Percentiles rank a stretch among this genome's conserved stretches.
phyloP scores from a whole-genome alignment of 2,329 filamentous ascomycete genomes.

The Salinomyces thailandicus region DNA sequence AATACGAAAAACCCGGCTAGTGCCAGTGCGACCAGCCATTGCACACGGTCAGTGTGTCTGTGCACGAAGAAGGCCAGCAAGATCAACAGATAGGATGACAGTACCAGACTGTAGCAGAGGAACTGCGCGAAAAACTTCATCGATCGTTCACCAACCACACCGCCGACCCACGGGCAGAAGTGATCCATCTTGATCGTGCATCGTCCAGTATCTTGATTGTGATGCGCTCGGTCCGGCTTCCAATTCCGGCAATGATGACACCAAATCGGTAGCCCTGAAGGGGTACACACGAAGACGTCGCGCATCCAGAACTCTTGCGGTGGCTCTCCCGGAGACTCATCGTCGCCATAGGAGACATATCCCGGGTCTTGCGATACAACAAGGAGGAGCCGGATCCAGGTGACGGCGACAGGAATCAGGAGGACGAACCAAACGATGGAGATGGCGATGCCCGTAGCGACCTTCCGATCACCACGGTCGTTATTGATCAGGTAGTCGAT shows the following conservation, averaged over 20 bases:
- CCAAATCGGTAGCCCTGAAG: constrained; percentile 75
- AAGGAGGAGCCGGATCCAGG: constrained; percentile 62
- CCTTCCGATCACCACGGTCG: constrained; percentile 29
- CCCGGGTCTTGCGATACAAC: constrained; percentile 62
- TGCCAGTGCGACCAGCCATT: constrained; percentile 56
- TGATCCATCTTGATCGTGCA: constrained; percentile 83
- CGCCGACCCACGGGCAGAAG: constrained; percentile 88
- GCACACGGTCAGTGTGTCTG: constrained; percentile 42
- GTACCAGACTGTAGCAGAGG: constrained; percentile 59
- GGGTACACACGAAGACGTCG: constrained; percentile 74
- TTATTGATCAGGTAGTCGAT: constrained; percentile 58
- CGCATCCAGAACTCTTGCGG: constrained; percentile 65
- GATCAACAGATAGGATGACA: constrained; percentile 54
- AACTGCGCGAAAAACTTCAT: constrained; percentile 95
- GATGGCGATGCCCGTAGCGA: constrained; percentile 55
- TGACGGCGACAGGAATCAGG: constrained; percentile 52
- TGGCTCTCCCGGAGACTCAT: constrained; percentile 27
- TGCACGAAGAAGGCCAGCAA: constrained; percentile 54
- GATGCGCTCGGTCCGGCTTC: constrained; percentile 81
- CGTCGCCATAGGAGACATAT: constrained; percentile 38
- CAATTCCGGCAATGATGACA: constrained; percentile 75
- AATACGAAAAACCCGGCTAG: constrained; percentile 63
- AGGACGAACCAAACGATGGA: constrained; percentile 64
- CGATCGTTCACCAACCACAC: constrained; percentile 66
- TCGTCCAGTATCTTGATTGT: constrained; percentile 69